Evolutionary conservation across 441 rosid species (phyloP), one percentile per base, ranked within the genome.

Genomic region (Dalechampia spathulata): DNA sequence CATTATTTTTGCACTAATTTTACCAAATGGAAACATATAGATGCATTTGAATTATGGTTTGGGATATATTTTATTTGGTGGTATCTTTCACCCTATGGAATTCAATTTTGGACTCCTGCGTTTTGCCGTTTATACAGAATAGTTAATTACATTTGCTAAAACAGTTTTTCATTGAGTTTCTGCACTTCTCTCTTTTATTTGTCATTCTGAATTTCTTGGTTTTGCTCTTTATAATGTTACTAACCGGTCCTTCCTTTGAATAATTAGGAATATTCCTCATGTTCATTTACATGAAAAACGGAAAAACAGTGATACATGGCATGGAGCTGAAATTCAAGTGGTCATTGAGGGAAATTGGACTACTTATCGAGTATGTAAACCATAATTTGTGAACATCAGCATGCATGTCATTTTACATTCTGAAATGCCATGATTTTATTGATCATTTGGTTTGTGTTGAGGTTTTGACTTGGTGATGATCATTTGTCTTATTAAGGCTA

Each of bases 271-370:
- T 65, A 70, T 85, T 74, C 99, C 99, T 63, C 83, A 87, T 71
- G 69, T 93, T 64, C 96, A 89, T 82, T 55, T 83, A 21, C 92
- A 85, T 65, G 99, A 93, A 75, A 92, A 93, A 76, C 70, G 77
- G 63, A 73, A 58, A 41, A 85, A 83, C 72, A 71, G 78, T 66
- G 85, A 83, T 49, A 64, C 47, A 63, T 89, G 96, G 97, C 95
- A 79, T 75, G 97, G 99, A 53, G 97, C 97, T 30, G 90, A 83
- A 79, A 87, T 89, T 72, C 90, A 89, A 70, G 90, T 93, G 61
- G 90, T 89, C 61, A 93, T 89, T 64, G 97, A 93, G 67, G 99
- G 97, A 67, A 92, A 93, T 70, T 93, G 99, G 99, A 86, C 99
- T 62, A 89, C 99, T 38, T 89, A 93, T 64, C 90, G 96, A 42